Percentiles rank a stretch among this genome's conserved stretches.
Conservation (phyloP, 176 grass and related monocot genomes). For the Cenchrus americanus region DNA sequence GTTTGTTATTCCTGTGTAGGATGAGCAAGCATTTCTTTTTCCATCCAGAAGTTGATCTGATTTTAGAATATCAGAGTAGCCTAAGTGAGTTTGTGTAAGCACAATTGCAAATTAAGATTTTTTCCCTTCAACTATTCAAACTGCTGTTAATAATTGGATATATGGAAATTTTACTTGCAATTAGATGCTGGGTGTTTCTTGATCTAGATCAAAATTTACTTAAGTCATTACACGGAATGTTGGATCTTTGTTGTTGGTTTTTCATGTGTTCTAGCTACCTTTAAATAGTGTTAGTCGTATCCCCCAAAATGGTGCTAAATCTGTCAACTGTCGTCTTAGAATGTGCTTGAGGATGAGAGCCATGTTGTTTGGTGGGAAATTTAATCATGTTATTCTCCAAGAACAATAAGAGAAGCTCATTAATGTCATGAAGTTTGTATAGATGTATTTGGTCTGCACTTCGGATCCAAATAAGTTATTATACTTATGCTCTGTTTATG, state of each 20-base stretch:
- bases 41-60: not conserved
- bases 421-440: not conserved
- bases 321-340: not conserved
- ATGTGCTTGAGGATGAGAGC: not conserved
- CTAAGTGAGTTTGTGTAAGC: not conserved
- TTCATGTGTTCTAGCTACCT: not conserved
- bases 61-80: not conserved
- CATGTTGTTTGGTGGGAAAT: not conserved
- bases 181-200: constrained; percentile 2
- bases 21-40: not conserved
- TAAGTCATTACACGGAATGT: not conserved
- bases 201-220: not conserved
- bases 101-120: not conserved
- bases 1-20: not conserved
- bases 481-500: not conserved
- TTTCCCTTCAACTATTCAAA: not conserved
- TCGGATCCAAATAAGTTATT: not conserved
- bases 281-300: not conserved
- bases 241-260: not conserved
- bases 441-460: constrained; percentile 9
- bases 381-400: not conserved
- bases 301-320: not conserved
- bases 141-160: not conserved
- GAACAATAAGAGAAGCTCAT: not conserved
- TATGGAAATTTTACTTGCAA: constrained; percentile 10